These are phyloP conservation scores for Rauvolfia tetraphylla DNA, from an alignment of 257 asterid genomes.

Conservation along the genomic window DNA sequence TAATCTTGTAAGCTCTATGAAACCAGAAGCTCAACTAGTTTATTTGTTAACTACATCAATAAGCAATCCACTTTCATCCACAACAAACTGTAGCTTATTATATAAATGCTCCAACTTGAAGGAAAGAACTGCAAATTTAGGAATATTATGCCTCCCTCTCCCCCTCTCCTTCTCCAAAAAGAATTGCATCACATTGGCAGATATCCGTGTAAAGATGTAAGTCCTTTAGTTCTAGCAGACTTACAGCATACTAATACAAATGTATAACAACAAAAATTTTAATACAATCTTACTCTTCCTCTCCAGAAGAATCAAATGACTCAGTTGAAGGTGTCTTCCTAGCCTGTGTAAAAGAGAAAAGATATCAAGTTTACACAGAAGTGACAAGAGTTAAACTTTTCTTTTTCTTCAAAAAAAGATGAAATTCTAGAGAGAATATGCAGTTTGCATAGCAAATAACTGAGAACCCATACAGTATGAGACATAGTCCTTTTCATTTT, in stretches of 20 bases:
- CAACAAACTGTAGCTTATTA: no score
- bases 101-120: no score
- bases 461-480: background rate
- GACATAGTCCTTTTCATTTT: background rate
- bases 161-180: background rate
- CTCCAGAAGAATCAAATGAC: slow-evolving; percentile 86
- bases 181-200: background rate
- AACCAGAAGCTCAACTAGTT: no score
- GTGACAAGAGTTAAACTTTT: background rate
- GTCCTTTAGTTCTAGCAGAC: background rate
- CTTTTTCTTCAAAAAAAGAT: background rate
- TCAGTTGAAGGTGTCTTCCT: slow-evolving; percentile 65
- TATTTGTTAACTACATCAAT: no score
- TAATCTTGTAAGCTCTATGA: no score
- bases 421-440: background rate
- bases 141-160: no score
- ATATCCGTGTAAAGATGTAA: background rate
- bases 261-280: slow-evolving; percentile 12
- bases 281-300: slow-evolving; percentile 80
- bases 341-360: slow-evolving; percentile 44
- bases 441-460: background rate
- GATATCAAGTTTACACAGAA: slow-evolving; percentile 8
- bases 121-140: no score
- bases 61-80: no score
- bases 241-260: background rate